Conservation (phyloP, 1,284 basidiomycete genomes). For the Cutaneotrichosporon mucoides region DNA sequence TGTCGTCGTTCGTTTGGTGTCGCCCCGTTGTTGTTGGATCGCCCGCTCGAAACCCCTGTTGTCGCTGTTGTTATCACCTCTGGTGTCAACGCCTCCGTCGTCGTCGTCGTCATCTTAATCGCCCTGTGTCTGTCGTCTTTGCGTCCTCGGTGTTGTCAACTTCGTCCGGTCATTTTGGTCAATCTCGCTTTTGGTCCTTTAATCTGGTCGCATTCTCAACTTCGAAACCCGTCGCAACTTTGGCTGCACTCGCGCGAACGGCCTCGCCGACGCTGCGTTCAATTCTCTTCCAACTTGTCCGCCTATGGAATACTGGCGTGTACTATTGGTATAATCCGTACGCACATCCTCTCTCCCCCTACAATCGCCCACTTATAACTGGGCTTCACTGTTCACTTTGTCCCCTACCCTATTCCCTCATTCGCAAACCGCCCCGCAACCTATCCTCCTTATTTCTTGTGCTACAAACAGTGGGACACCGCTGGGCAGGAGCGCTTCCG, state of each 20-base stretch:
- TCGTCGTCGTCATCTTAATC: constrained; percentile 1
- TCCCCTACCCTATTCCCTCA: constrained; percentile 15
- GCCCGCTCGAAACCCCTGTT: neutral
- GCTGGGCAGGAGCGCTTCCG: constrained; percentile 97
- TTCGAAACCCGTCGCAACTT: neutral
- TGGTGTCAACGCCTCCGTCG: neutral
- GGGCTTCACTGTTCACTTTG: constrained; percentile 8
- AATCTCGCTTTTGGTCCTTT: neutral
- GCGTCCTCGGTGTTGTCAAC: constrained; percentile 1
- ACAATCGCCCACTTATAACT: constrained; percentile 6
- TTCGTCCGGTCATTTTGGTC: constrained; percentile 1
- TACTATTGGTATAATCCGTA: constrained; percentile 26
- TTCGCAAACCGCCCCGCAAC: constrained; percentile 15
- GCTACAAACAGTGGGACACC: constrained; percentile 77
- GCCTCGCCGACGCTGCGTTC: constrained; percentile 10
- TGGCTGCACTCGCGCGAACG: constrained; percentile 4
- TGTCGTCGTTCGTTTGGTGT: neutral
- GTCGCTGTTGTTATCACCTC: constrained; percentile 2
- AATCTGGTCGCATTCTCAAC: neutral
- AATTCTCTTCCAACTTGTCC: constrained; percentile 11
- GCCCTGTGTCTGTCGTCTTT: neutral
- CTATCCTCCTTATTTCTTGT: constrained; percentile 19
- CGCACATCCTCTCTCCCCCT: constrained; percentile 15
- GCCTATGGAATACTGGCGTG: constrained; percentile 29
- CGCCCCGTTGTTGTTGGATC: constrained; percentile 1